Percentiles rank a stretch among this genome's conserved stretches.
These are phyloP conservation scores for Aspergillus flavus DNA, from an alignment of 2,329 filamentous ascomycete species.

Conservation along the genomic window DNA sequence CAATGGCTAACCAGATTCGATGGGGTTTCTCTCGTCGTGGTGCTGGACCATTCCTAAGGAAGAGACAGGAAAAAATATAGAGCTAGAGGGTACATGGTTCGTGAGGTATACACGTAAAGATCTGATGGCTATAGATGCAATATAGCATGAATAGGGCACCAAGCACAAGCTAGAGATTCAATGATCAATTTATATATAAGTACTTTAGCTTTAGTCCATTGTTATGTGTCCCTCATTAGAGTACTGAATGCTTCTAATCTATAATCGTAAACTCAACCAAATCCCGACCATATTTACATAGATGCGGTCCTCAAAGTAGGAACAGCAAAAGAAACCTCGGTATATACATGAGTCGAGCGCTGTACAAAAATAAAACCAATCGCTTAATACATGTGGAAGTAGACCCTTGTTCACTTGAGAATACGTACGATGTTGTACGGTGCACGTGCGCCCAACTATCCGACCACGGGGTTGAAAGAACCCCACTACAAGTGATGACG, in stretches of 20 bases:
- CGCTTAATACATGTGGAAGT: neutral
- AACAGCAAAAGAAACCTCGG: neutral
- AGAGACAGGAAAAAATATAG: slow-evolving; percentile 15
- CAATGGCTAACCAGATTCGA: slow-evolving; percentile 71
- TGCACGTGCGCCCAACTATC: neutral
- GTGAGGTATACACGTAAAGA: neutral
- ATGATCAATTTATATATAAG: no score
- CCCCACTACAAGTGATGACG: slow-evolving; percentile 4
- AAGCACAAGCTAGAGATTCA: neutral
- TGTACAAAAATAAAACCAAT: neutral
- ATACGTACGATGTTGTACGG: neutral
- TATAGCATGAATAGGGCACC: neutral
- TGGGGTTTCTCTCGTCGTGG: slow-evolving; percentile 52
- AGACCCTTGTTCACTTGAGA: neutral
- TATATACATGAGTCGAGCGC: neutral
- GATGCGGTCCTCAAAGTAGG: neutral
- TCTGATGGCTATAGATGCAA: neutral
- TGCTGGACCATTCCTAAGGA: slow-evolving; percentile 18
- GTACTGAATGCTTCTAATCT: neutral
- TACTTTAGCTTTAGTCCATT: neutral
- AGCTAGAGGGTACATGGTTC: neutral
- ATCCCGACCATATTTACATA: neutral
- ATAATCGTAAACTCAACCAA: neutral
- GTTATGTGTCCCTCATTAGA: neutral
- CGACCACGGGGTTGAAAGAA: neutral